Percentiles rank a stretch among this genome's conserved stretches.
These are phyloP conservation scores for Lizonia empirigonia DNA, from an alignment of 2,329 filamentous ascomycete species.

Conservation along the genomic window DNA sequence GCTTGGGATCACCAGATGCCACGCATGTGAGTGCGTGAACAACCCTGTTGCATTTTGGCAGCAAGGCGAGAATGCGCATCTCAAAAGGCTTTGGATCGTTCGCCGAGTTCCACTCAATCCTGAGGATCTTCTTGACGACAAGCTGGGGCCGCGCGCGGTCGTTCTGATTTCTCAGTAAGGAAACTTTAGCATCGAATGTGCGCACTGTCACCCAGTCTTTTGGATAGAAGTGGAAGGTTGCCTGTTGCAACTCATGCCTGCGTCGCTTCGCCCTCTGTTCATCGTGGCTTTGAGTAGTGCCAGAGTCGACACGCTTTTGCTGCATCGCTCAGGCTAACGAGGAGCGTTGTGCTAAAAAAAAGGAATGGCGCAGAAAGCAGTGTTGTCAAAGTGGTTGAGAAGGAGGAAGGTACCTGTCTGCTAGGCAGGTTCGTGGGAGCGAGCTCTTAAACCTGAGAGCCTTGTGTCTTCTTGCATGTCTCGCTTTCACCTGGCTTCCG, in stretches of 20 bases:
- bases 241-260: neutral
- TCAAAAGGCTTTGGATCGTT: conserved; percentile 19
- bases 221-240: neutral
- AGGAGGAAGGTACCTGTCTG: neutral
- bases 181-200: neutral
- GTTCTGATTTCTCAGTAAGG: neutral
- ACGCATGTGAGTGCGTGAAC: conserved; percentile 19
- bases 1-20: conserved; percentile 7
- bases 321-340: neutral
- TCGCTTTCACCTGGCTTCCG: conserved; percentile 3
- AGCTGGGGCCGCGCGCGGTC: neutral
- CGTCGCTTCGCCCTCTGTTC: neutral
- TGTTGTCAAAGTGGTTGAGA: neutral
- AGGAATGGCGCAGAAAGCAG: neutral
- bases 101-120: neutral
- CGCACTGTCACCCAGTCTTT: neutral
- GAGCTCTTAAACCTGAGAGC: neutral
- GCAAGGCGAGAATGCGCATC: conserved; percentile 12
- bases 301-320: neutral
- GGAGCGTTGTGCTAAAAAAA: neutral
- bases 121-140: conserved; percentile 31
- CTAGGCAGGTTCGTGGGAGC: neutral
- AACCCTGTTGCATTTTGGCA: conserved; percentile 30
- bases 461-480: neutral
- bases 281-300: neutral